Evolutionary conservation across 768 basidiomycete genomes (phyloP), one percentile per base, ranked within the genome.

Genomic region (Tulasnella sp.): DNA sequence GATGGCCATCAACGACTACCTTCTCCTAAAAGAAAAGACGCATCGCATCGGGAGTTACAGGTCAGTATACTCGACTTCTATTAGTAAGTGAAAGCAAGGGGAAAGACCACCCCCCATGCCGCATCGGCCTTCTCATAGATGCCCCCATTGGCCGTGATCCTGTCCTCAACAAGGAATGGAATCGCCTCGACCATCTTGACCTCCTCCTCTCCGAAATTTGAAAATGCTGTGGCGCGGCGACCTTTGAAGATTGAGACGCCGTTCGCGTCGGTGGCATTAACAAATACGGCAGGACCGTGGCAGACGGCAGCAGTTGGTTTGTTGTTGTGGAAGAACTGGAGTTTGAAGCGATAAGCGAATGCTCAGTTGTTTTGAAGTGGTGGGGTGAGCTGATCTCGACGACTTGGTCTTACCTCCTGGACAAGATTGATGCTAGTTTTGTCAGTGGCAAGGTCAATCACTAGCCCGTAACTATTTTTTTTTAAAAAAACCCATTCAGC

Each of bases 301-400:
- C 88, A 90, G 27, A 90, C 86, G 3, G 85, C 85, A 3, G 81
- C 65, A 4, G 81, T 78, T 61, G 84, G 71, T 72, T 87, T 88
- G 44, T 80, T 82, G 8, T 77, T 69, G 53, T 77, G 76, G 73
- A 79, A 88, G 71, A 88, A 84, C 84, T 86, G 55, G 17, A 17
- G 9, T 26, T 5, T n/a, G 62, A 54, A 27, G 2, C 13, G 24
- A 21, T 1, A 21, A 43, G 26, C 0, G n/a, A n/a, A n/a, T n/a
- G n/a, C n/a, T n/a, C n/a, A n/a, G n/a, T n/a, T n/a, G n/a, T n/a
- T n/a, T n/a, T n/a, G 48, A 13, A 30, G 47, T n/a, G 24, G 61
- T 58, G 13, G 23, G 3, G 15, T 9, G 42, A 13, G 21, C 13
- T 10, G 9, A 29, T 0, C 42, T 15, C 34, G 15, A 38, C 34